phyloP scores from a whole-genome alignment of 176 grass and related monocot species.

The Phyllostachys edulis region DNA sequence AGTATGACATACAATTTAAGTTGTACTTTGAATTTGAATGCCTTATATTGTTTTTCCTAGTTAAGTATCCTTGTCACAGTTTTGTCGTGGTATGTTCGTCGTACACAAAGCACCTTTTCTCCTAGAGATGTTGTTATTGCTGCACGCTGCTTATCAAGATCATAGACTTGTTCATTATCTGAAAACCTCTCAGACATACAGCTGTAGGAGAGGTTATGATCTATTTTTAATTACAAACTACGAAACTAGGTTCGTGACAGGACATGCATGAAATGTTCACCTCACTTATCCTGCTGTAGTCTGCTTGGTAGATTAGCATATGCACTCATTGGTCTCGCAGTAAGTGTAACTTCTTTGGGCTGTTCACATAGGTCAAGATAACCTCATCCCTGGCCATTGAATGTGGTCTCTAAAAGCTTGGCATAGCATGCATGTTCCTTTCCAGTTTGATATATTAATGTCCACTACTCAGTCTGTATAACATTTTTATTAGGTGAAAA shows the following conservation, averaged over 20 bases:
- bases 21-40: background rate
- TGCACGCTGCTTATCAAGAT: background rate
- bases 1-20: background rate
- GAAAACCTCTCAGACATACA: background rate
- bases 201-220: background rate
- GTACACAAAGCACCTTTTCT: background rate
- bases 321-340: background rate
- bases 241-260: background rate
- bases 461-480: background rate
- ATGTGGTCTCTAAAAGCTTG: slow-evolving; percentile 24
- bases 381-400: background rate
- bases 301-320: background rate
- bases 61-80: background rate
- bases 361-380: slow-evolving; percentile 1
- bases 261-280: background rate
- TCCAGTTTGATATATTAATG: slow-evolving; percentile 9
- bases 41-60: background rate
- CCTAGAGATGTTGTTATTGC: background rate
- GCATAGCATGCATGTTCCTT: background rate
- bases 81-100: background rate
- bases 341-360: background rate
- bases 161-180: background rate
- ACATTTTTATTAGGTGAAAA: background rate
- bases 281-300: slow-evolving; percentile 9
- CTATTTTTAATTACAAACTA: background rate